phyloP scores from a whole-genome alignment of 2,329 filamentous ascomycete genomes.

The Colletotrichum godetiae region DNA sequence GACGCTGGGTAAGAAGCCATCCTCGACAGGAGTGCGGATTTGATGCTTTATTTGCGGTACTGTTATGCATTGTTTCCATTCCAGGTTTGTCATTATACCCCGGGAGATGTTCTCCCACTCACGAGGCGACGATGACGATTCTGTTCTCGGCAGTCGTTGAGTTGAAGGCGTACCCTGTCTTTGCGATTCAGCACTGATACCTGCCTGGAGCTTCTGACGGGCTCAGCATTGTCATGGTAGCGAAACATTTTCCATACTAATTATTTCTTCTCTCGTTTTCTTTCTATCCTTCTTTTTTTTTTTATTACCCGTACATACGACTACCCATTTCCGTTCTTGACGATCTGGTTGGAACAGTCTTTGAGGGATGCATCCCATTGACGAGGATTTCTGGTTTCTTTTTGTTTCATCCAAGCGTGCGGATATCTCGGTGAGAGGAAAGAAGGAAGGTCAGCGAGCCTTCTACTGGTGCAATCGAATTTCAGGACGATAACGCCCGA shows the following conservation, averaged over 20 bases:
- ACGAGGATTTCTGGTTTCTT: constrained; percentile 15
- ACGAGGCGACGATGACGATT: constrained; percentile 26
- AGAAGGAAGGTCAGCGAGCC: neutral
- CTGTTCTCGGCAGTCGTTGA: constrained; percentile 28
- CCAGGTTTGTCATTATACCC: constrained; percentile 35
- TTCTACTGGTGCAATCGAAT: neutral
- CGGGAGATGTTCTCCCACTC: constrained; percentile 26
- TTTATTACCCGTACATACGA: constrained; percentile 1
- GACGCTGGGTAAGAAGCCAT: constrained; percentile 56
- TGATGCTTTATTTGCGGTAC: constrained; percentile 30
- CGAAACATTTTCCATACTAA: constrained; percentile 2
- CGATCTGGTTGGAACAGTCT: constrained; percentile 15
- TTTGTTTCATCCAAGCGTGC: neutral
- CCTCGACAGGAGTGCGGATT: constrained; percentile 11
- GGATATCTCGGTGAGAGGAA: neutral
- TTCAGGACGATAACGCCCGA: neutral
- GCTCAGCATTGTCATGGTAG: constrained; percentile 26
- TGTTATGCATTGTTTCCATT: constrained; percentile 23
- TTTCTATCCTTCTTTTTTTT: neutral
- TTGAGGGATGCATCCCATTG: constrained; percentile 19
- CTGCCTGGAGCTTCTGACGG: constrained; percentile 3
- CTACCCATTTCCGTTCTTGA: constrained; percentile 6
- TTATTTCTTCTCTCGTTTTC: neutral
- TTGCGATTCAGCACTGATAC: constrained; percentile 27
- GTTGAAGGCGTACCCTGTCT: constrained; percentile 22